phyloP scores from a whole-genome alignment of 2,329 filamentous ascomycete genomes.

The Clarireedia hainanense region DNA sequence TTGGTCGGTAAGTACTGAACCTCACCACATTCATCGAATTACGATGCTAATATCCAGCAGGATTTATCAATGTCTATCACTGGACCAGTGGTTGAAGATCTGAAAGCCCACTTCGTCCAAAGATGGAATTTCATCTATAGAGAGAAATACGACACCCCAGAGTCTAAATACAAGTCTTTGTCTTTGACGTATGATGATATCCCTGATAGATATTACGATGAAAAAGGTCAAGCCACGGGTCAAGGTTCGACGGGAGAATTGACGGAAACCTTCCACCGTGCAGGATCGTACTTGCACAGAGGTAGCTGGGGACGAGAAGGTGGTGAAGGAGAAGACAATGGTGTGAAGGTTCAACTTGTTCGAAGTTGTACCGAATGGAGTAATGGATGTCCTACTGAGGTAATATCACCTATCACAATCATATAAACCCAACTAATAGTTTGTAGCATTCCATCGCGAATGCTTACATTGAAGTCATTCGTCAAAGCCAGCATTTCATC shows the following conservation, averaged over 20 bases:
- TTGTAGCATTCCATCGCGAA: conserved; percentile 69
- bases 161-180: conserved; percentile 35
- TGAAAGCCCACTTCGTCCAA: conserved; percentile 72
- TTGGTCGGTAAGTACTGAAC: conserved; percentile 50
- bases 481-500: conserved; percentile 61
- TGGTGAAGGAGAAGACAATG: conserved; percentile 47
- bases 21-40: neutral
- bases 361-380: conserved; percentile 48
- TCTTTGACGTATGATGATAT: conserved; percentile 13
- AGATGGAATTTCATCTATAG: conserved; percentile 88
- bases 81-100: conserved; percentile 58
- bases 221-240: conserved; percentile 17
- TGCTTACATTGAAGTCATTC: conserved; percentile 69
- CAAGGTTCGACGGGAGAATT: neutral
- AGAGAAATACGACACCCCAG: conserved; percentile 61
- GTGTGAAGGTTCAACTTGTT: conserved; percentile 31
- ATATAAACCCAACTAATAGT: conserved; percentile 1
- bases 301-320: conserved; percentile 10
- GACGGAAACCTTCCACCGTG: conserved; percentile 3
- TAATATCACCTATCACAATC: conserved; percentile 19
- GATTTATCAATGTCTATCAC: conserved; percentile 72
- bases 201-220: conserved; percentile 22
- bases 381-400: conserved; percentile 49
- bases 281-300: neutral
- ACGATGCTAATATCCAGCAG: neutral